A percentile compares a stretch with the other conserved stretches of the same genome.
These are phyloP conservation scores for Isabelozyma pseudorhagii DNA, from an alignment of 805 yeast species.

Conservation along the genomic window DNA sequence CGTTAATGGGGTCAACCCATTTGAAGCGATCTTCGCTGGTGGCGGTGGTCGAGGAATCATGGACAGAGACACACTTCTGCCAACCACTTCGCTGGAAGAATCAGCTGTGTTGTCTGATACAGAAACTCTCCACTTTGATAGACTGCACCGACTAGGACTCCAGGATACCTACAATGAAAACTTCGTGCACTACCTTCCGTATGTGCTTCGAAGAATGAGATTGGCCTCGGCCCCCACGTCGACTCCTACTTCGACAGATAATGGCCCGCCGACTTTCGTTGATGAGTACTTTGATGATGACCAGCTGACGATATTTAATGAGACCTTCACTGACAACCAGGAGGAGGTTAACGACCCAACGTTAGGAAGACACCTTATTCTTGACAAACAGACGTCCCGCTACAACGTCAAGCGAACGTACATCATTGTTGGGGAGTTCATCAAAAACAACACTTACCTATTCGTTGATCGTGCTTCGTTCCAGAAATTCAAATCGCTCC, in stretches of 20 bases:
- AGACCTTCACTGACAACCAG: constrained; percentile 6
- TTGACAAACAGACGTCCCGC: constrained; percentile 15
- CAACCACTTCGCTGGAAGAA: background rate
- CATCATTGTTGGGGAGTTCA: constrained; percentile 30
- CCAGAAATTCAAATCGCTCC: constrained; percentile 22
- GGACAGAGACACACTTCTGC: background rate
- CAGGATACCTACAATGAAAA: constrained; percentile 36
- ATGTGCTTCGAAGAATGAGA: constrained; percentile 18
- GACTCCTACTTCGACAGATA: background rate
- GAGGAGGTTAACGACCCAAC: background rate
- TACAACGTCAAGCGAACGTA: constrained; percentile 27
- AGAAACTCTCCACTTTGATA: constrained; percentile 27
- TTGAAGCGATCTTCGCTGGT: too few species aligned
- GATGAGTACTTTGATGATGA: constrained; percentile 13
- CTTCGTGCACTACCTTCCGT: constrained; percentile 36
- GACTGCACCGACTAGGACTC: constrained; percentile 24
- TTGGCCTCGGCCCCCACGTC: background rate
- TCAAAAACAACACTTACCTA: constrained; percentile 24
- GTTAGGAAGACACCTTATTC: constrained; percentile 7
- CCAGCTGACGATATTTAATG: constrained; percentile 17
- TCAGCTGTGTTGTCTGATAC: constrained; percentile 32
- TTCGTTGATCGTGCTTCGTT: constrained; percentile 30
- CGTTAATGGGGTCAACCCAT: too few species aligned
- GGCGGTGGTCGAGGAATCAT: too few species aligned
- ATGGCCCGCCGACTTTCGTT: background rate